A percentile compares a stretch with the other conserved stretches of the same genome.
These are phyloP conservation scores for Mucuna pruriens DNA, from an alignment of 306 rosid genomes.

Conservation along the genomic window DNA sequence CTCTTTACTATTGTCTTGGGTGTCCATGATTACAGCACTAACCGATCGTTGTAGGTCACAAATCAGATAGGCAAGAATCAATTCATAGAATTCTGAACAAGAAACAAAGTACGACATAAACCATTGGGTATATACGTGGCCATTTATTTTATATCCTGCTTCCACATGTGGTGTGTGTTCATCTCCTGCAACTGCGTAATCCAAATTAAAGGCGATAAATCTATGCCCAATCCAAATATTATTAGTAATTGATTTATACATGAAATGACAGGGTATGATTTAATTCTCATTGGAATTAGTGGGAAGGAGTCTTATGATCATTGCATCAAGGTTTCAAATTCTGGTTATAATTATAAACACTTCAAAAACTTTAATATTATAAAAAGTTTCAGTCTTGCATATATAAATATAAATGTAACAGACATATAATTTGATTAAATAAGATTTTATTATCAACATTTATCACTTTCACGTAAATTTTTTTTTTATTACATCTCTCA, in stretches of 20 bases:
- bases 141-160: conserved; percentile 33
- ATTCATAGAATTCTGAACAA: conserved; percentile 47
- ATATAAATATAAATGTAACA: too few relatives aligned
- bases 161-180: conserved; percentile 36
- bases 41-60: conserved; percentile 22
- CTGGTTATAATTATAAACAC: not conserved
- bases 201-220: not conserved
- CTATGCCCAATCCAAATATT: not conserved
- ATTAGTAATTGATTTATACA: not conserved
- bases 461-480: too few relatives aligned
- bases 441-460: too few relatives aligned
- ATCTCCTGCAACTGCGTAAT: not conserved
- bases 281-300: not conserved
- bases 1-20: not conserved
- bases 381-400: too few relatives aligned
- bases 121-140: conserved; percentile 27
- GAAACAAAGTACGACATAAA: conserved; percentile 39
- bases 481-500: too few relatives aligned
- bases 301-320: not conserved
- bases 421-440: too few relatives aligned
- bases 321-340: not conserved
- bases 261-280: not conserved
- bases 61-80: conserved; percentile 39
- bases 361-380: not conserved
- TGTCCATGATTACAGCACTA: conserved; percentile 35